These are phyloP conservation scores for Dothideomycetes sp. DNA, from an alignment of 2,329 filamentous ascomycete genomes.

Conservation along the genomic window DNA sequence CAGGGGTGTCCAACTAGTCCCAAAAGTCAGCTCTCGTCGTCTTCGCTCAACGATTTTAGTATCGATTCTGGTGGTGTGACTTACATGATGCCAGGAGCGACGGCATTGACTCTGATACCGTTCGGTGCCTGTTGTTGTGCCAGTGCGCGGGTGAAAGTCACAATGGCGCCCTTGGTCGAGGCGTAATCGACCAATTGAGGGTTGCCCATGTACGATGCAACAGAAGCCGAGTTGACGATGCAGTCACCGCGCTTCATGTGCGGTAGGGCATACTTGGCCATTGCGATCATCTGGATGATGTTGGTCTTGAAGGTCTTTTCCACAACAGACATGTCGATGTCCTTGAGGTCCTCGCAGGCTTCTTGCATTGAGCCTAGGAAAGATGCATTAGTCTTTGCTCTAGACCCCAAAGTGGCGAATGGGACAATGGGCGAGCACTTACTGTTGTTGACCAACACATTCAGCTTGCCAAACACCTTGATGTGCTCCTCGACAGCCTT, in stretches of 20 bases:
- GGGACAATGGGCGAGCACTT: neutral
- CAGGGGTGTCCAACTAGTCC: slow-evolving; percentile 26
- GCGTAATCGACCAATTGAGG: slow-evolving; percentile 39
- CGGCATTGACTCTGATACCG: slow-evolving; percentile 44
- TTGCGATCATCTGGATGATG: slow-evolving; percentile 47
- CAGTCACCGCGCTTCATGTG: slow-evolving; percentile 42
- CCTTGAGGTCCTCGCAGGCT: slow-evolving; percentile 39
- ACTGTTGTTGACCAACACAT: slow-evolving; percentile 46
- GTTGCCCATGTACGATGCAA: slow-evolving; percentile 42
- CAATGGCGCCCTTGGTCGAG: slow-evolving; percentile 48
- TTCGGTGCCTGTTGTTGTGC: slow-evolving; percentile 42
- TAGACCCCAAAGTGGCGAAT: too few species aligned
- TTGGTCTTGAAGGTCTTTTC: slow-evolving; percentile 48
- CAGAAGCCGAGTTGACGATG: slow-evolving; percentile 41
- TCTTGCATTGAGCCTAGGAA: slow-evolving; percentile 43
- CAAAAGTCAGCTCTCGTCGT: neutral
- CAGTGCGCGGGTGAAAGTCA: slow-evolving; percentile 43
- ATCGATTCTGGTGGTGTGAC: neutral
- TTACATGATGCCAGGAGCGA: slow-evolving; percentile 17
- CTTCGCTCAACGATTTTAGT: neutral
- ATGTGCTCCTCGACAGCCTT: slow-evolving; percentile 43
- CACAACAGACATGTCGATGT: slow-evolving; percentile 44
- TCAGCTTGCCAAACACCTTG: slow-evolving; percentile 29
- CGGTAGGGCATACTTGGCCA: slow-evolving; percentile 45
- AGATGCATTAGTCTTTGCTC: neutral